phyloP scores from a whole-genome alignment of 2,329 filamentous ascomycete genomes.

The Neurospora sp. region DNA sequence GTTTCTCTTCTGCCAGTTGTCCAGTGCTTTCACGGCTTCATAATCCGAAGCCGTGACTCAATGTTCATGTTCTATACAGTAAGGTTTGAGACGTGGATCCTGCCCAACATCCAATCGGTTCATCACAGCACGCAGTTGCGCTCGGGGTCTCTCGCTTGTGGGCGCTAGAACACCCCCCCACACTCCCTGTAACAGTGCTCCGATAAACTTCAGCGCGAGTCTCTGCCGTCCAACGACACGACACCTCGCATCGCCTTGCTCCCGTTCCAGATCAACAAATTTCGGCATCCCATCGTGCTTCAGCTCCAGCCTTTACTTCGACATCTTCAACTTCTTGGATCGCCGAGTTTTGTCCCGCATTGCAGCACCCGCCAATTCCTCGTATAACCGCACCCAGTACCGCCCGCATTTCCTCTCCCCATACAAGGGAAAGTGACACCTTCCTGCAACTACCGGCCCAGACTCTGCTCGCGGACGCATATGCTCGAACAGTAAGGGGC shows the following conservation, averaged over 20 bases:
- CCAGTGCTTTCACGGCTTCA: background rate
- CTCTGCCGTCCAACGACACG: background rate
- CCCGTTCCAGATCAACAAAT: background rate
- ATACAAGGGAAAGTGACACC: background rate
- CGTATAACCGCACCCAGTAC: background rate
- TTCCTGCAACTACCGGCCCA: background rate
- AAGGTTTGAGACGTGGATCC: background rate
- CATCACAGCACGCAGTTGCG: background rate
- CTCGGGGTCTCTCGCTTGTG: background rate
- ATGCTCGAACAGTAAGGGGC: conserved; percentile 31
- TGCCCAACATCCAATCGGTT: background rate
- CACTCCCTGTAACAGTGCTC: background rate
- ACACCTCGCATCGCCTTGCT: background rate
- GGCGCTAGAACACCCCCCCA: background rate
- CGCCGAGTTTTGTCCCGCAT: background rate
- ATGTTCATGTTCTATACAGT: background rate
- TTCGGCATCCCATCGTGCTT: background rate
- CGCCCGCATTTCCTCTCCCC: background rate
- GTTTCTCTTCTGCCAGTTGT: background rate
- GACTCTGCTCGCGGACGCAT: background rate
- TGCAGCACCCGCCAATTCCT: background rate
- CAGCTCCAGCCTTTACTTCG: background rate
- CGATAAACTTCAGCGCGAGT: background rate
- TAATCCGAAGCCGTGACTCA: background rate
- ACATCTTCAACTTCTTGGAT: background rate